Evolutionary conservation across 1,139 yeast species (phyloP).

Genomic region (Debaryomycetaceae sp.): DNA sequence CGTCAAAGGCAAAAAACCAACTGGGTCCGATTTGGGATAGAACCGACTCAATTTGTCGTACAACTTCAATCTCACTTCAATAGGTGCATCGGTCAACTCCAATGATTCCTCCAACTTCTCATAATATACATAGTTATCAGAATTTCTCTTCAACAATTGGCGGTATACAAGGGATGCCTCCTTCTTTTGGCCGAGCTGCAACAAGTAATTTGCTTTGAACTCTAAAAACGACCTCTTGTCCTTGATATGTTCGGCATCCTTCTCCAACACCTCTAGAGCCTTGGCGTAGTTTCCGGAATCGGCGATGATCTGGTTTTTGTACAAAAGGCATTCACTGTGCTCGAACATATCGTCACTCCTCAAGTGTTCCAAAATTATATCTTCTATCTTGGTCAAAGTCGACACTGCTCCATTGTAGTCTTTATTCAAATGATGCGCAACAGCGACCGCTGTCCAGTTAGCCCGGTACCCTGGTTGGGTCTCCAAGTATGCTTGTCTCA

Average conservation of each 20-base stretch:
- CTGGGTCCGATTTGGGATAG: slow-evolving; percentile 85
- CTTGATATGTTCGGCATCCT: slow-evolving; percentile 49
- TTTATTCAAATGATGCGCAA: slow-evolving; percentile 75
- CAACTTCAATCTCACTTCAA: slow-evolving; percentile 46
- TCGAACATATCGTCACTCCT: slow-evolving; percentile 68
- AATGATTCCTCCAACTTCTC: slow-evolving; percentile 61
- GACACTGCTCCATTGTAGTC: slow-evolving; percentile 67
- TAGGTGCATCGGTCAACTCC: slow-evolving; percentile 34
- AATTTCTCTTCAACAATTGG: slow-evolving; percentile 74
- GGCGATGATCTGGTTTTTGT: slow-evolving; percentile 64
- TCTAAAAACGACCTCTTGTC: slow-evolving; percentile 68
- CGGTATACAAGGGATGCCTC: slow-evolving; percentile 74
- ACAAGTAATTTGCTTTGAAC: slow-evolving; percentile 58
- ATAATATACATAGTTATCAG: slow-evolving; percentile 73
- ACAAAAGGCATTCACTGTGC: slow-evolving; percentile 75
- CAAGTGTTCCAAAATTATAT: slow-evolving; percentile 63
- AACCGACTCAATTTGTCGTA: slow-evolving; percentile 62
- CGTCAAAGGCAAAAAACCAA: slow-evolving; percentile 71
- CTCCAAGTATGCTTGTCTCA: slow-evolving; percentile 70
- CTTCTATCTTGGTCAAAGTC: slow-evolving; percentile 73
- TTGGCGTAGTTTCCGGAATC: slow-evolving; percentile 60
- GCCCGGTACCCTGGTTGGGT: slow-evolving; percentile 82
- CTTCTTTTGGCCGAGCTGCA: slow-evolving; percentile 35
- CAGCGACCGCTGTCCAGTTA: slow-evolving; percentile 87
- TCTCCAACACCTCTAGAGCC: slow-evolving; percentile 62